Conservation (phyloP, 2,329 filamentous ascomycete species). For the Aspergillus eucalypticola region DNA sequence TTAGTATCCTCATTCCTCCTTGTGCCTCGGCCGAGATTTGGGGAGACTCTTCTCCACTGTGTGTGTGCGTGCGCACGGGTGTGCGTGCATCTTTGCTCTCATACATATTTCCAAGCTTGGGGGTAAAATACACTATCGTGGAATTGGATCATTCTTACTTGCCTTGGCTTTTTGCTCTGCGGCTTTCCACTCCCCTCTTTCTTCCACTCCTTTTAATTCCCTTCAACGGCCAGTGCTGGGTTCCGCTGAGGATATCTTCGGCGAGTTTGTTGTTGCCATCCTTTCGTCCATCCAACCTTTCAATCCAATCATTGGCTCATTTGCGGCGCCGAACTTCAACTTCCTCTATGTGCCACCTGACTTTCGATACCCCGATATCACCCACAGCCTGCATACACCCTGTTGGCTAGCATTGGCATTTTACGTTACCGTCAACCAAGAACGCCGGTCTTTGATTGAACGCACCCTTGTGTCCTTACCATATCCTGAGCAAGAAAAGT, state of each 20-base stretch:
- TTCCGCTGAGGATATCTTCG: background rate
- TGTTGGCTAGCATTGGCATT: background rate
- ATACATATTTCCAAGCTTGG: background rate
- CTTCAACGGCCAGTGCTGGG: background rate
- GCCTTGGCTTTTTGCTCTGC: background rate
- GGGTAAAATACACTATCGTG: background rate
- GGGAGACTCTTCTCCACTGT: too few species aligned
- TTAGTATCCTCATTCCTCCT: background rate
- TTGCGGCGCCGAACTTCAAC: background rate
- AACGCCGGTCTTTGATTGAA: background rate
- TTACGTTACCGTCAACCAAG: background rate
- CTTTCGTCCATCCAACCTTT: background rate
- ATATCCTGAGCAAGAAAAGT: background rate
- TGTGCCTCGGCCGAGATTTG: background rate
- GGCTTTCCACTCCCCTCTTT: background rate
- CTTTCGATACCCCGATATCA: background rate
- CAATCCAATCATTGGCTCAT: background rate
- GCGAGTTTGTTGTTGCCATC: background rate
- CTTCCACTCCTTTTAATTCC: background rate
- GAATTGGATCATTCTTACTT: background rate
- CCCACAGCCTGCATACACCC: background rate
- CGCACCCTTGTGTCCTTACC: background rate
- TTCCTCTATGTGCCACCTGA: slow-evolving; percentile 6
- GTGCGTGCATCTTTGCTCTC: background rate
- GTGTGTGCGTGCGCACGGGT: background rate